Conservation (phyloP, 805 yeast genomes). For the Saccharomycopsis malanga region DNA sequence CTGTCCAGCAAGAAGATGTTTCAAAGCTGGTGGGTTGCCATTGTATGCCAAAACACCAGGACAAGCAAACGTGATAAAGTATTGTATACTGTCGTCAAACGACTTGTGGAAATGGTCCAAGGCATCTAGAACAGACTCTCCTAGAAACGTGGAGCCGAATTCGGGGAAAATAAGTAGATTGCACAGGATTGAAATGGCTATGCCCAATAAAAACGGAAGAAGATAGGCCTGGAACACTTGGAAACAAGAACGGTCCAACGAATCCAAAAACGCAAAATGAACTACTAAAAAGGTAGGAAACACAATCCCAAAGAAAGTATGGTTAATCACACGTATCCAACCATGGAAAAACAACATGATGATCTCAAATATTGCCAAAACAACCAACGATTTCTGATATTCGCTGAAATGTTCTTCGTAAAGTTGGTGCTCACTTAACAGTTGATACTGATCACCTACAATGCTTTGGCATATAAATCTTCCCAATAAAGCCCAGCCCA, state of each 20-base stretch:
- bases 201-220: constrained; percentile 40
- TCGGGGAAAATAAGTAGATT: constrained; percentile 43
- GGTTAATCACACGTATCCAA: constrained; percentile 41
- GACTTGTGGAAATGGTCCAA: constrained; percentile 36
- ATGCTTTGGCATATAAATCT: constrained; percentile 37
- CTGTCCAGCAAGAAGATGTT: constrained; percentile 31
- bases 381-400: constrained; percentile 35
- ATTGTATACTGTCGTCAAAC: constrained; percentile 33
- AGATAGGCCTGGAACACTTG: constrained; percentile 32
- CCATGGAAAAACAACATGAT: constrained; percentile 43
- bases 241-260: constrained; percentile 29
- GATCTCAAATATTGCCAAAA: constrained; percentile 39
- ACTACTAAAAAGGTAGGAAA: constrained; percentile 44
- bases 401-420: constrained; percentile 27
- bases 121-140: constrained; percentile 35
- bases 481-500: constrained; percentile 36
- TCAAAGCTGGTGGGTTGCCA: constrained; percentile 25
- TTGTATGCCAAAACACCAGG: constrained; percentile 9
- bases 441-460: constrained; percentile 27
- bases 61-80: constrained; percentile 27
- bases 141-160: constrained; percentile 43
- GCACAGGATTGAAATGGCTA: constrained; percentile 37
- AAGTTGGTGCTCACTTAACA: constrained; percentile 29
- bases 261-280: constrained; percentile 40
- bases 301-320: constrained; percentile 39